Conservation (phyloP, 2,329 filamentous ascomycete genomes). For the Volutella citrinella region DNA sequence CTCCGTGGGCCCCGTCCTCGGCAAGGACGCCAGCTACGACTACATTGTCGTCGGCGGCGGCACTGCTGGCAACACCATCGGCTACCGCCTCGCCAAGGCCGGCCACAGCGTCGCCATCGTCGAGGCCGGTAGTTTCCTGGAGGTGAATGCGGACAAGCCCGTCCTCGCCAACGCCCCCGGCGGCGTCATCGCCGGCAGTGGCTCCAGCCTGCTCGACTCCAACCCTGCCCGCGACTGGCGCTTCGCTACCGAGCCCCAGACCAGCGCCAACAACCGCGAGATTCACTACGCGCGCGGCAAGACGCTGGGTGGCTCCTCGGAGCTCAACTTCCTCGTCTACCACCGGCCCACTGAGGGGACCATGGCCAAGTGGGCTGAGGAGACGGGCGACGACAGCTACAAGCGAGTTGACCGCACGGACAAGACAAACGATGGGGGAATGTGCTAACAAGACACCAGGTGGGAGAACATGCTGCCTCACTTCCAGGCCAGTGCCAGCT, state of each 20-base stretch:
- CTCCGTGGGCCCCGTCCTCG: slow-evolving; percentile 10
- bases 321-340: slow-evolving; percentile 35
- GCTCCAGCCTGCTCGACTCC: slow-evolving; percentile 16
- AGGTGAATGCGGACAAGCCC: slow-evolving; percentile 28
- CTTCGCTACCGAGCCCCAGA: slow-evolving; percentile 28
- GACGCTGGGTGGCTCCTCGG: slow-evolving; percentile 35
- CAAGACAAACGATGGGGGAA: no score
- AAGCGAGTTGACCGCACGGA: no score
- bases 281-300: slow-evolving; percentile 37
- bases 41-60: slow-evolving; percentile 37
- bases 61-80: slow-evolving; percentile 34
- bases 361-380: slow-evolving; percentile 25
- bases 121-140: slow-evolving; percentile 35
- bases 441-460: no score
- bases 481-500: slow-evolving; percentile 24
- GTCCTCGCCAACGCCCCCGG: slow-evolving; percentile 23
- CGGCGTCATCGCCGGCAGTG: slow-evolving; percentile 19
- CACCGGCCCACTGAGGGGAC: slow-evolving; percentile 31
- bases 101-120: slow-evolving; percentile 33
- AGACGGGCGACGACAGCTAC: slow-evolving; percentile 28
- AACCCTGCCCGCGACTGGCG: slow-evolving; percentile 23
- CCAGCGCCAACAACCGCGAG: slow-evolving; percentile 16
- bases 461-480: slow-evolving; percentile 25
- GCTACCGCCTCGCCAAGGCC: slow-evolving; percentile 30
- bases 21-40: slow-evolving; percentile 16